These are phyloP conservation scores for Caloboletus firmus DNA, from an alignment of 1,284 basidiomycete genomes.

Conservation along the genomic window DNA sequence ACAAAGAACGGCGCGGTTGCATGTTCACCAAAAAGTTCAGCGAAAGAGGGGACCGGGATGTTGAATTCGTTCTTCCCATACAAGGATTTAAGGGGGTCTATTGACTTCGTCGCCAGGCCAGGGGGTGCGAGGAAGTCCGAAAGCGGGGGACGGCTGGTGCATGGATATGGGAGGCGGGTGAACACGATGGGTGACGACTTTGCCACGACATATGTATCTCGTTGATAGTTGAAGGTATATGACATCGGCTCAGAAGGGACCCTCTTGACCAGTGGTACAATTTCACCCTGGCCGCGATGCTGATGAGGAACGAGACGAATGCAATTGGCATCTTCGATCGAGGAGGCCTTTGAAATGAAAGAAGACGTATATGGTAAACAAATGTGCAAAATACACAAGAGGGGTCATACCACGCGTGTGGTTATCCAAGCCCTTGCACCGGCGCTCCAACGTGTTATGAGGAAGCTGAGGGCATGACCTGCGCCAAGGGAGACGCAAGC, in stretches of 20 bases:
- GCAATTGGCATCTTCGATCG: slow-evolving; percentile 73
- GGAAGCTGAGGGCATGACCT: slow-evolving; percentile 90
- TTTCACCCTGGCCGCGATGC: slow-evolving; percentile 90
- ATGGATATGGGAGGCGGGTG: slow-evolving; percentile 87
- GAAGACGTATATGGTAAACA: background rate
- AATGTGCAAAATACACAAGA: background rate
- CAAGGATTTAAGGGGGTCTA: slow-evolving; percentile 53
- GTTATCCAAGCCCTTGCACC: slow-evolving; percentile 79
- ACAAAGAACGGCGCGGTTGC: slow-evolving; percentile 95
- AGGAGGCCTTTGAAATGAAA: slow-evolving; percentile 49
- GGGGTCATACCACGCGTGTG: slow-evolving; percentile 55
- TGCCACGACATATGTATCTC: slow-evolving; percentile 87
- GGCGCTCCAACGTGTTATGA: slow-evolving; percentile 90
- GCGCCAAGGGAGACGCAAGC: slow-evolving; percentile 84
- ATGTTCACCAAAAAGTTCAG: slow-evolving; percentile 87
- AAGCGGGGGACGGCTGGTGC: slow-evolving; percentile 71
- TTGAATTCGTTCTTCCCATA: slow-evolving; percentile 94
- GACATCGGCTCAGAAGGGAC: slow-evolving; percentile 54
- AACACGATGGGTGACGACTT: slow-evolving; percentile 66
- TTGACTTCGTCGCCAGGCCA: slow-evolving; percentile 43
- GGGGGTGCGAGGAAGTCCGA: slow-evolving; percentile 63
- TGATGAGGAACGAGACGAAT: slow-evolving; percentile 83
- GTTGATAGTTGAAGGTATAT: slow-evolving; percentile 93
- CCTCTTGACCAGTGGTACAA: slow-evolving; percentile 76
- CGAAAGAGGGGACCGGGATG: slow-evolving; percentile 91